Evolutionary conservation across 257 asterid species (phyloP).

Genomic region (Fraxinus cuspidata): DNA sequence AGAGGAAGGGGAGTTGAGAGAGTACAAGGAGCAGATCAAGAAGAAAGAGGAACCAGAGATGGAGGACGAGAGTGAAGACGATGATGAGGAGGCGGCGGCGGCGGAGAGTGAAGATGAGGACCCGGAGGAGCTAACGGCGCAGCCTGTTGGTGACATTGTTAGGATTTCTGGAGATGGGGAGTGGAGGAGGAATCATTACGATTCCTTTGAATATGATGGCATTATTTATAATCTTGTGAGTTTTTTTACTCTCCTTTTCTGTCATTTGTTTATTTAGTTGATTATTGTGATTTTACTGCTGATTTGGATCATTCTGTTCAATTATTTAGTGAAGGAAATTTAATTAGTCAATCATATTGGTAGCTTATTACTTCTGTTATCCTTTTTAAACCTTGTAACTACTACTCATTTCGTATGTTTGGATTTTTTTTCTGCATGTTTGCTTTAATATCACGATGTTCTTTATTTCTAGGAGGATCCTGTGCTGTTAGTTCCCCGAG

Average conservation of each 20-base stretch:
- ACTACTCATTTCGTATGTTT: neutral
- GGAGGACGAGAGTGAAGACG: slow-evolving; percentile 25
- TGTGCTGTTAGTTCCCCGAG: slow-evolving; percentile 78
- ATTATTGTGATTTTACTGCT: neutral
- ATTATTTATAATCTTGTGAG: slow-evolving; percentile 72
- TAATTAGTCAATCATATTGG: neutral
- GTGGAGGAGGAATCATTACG: slow-evolving; percentile 46
- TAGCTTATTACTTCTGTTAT: neutral
- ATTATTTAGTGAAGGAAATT: neutral
- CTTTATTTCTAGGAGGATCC: slow-evolving; percentile 70
- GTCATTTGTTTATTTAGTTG: neutral
- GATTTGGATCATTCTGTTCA: neutral
- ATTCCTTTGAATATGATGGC: slow-evolving; percentile 73
- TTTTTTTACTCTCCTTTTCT: neutral
- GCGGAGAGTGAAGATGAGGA: slow-evolving; percentile 23
- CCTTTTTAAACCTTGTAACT: neutral
- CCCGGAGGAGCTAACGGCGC: slow-evolving; percentile 47
- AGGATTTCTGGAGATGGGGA: slow-evolving; percentile 76
- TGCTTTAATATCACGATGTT: slow-evolving; percentile 17
- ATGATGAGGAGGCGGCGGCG: slow-evolving; percentile 27
- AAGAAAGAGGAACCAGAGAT: slow-evolving; percentile 28
- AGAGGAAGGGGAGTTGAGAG: slow-evolving; percentile 40
- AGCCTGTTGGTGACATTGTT: slow-evolving; percentile 68
- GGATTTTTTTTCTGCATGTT: slow-evolving; percentile 20
- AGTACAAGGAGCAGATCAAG: slow-evolving; percentile 27